Evolutionary conservation across 306 rosid species (phyloP), one percentile per base, ranked within the genome.

Genomic region (Rubus parviflorus): DNA sequence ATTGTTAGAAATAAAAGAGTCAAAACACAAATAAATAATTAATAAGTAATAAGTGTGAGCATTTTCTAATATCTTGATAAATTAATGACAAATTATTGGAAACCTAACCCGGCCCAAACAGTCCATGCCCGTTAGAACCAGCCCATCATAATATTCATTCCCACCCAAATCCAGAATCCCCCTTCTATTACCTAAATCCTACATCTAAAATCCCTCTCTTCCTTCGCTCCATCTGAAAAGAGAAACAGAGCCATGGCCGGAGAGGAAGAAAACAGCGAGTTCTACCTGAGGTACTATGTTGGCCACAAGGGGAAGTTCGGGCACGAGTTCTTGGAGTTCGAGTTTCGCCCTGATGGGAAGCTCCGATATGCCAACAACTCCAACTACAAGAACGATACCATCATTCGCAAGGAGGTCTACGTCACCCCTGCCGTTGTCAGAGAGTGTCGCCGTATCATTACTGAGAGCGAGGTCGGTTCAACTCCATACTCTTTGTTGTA

Each of bases 281-380:
- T 95, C 87, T 95, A 95, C 69, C 51, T 92, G 62, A 45, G 98
- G 61, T 95, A 95, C 84, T 92, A 95, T 69, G 98, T 95, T 0
- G 98, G 99, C 0, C 98, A 95, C 86, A 95, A 95, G 72, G 99
- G 98, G 0, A 92, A 95, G 83, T 95, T 92, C 62, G 98, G 99
- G 0, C 98, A 95, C 35, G 99, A 95, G 80, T 95, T 95, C 80
- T 70, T 93, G 87, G 99, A 95, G 87, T 95, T 95, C 73, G 97
- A 94, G 88, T 95, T 91, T 80, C 82, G 94, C 48, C 92, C 96
- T 1, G 96, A 90, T 51, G 99, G 99, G 0, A 95, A 90, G 86
- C 99, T 95, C 14, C 96, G 99, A 4, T 95, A 95, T 53, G 99
- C 99, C 48, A 95, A 95, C 84, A 95, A 95, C 83, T 95, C 99